Evolutionary conservation across 2,329 filamentous ascomycete genomes (phyloP), one percentile per base, ranked within the genome.

Genomic region (Fusarium equiseti): DNA sequence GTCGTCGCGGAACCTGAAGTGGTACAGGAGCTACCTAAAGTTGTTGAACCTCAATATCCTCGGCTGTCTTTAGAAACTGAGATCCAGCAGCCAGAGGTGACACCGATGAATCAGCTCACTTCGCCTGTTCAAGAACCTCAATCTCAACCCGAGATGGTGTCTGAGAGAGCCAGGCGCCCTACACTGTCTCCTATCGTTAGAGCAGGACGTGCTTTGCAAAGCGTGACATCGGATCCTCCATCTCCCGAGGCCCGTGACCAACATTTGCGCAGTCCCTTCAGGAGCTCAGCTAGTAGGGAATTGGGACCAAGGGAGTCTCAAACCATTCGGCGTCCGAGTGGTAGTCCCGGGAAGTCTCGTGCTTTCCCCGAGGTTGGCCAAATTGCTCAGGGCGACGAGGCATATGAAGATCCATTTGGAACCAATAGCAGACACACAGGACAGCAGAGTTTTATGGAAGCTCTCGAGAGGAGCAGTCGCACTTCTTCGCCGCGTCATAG

Each of bases 161-260:
- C 71, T 8, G 77, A 79, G 15, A 77, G 77, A 42, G 77, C 75
- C 3, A 64, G 72, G 16, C 83, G 85, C 11, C 84, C 85, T 27
- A 81, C 80, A 8, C 79, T 90, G 1, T 89, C 87, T 8, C 87
- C 88, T 3, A 89, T 89, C 38, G 84, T 89, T n/a, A 82, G 87
- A 48, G 87, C 83, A 27, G 87, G 87, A 5, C 81, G 86, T 50
- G 86, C 84, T 31, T 77, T 90, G 16, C 87, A 89, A 72, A 87
- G 83, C 62, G 85, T 89, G 40, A 87, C 88, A 13, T 88, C 87
- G 0, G 87, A 89, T 67, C 85, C 86, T 10, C 86, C 87, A 1
- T 89, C 88, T 0, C 87, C 88, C 2, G 84, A 85, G 53, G 81
- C 78, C 9, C 81, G 81, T n/a, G 85, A 86, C 45, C 81, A 82